phyloP scores from a whole-genome alignment of 805 yeast genomes.

The Wickerhamomyces bisporus region DNA sequence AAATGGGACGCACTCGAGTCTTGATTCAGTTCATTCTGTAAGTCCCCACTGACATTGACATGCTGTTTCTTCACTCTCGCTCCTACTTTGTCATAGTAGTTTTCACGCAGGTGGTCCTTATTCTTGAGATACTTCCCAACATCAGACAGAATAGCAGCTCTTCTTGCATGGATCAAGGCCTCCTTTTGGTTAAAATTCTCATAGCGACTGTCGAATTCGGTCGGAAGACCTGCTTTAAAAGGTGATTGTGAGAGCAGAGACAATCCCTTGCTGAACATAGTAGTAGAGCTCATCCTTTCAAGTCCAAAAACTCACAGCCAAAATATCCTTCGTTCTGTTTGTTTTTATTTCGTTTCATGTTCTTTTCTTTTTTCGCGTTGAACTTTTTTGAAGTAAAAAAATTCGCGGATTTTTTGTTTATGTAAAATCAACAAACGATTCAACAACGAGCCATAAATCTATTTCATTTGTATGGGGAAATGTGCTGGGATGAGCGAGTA shows the following conservation, averaged over 20 bases:
- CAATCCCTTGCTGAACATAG: constrained; percentile 6
- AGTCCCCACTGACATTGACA: constrained; percentile 6
- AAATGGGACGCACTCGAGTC: constrained; percentile 12
- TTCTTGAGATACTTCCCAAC: constrained; percentile 6
- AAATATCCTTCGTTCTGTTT: too few relatives aligned
- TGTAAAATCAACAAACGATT: too few relatives aligned
- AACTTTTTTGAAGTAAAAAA: too few relatives aligned
- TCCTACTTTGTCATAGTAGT: constrained; percentile 6
- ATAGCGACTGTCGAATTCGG: constrained; percentile 3
- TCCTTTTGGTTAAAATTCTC: constrained; percentile 2
- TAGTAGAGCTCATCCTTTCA: not conserved
- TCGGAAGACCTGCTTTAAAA: constrained; percentile 15
- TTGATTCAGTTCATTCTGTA: constrained; percentile 12
- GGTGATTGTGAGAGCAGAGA: constrained; percentile 14
- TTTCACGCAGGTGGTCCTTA: not conserved
- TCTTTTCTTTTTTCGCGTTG: not conserved
- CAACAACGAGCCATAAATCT: not conserved
- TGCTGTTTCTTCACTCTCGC: constrained; percentile 1
- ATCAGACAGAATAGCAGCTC: constrained; percentile 9
- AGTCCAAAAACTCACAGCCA: not conserved
- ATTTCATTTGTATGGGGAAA: too few relatives aligned
- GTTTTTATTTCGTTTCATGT: not conserved
- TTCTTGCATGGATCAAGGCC: constrained; percentile 6
- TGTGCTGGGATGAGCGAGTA: constrained; percentile 2
- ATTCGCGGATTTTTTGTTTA: too few relatives aligned